Percentiles rank a stretch among this genome's conserved stretches.
These are phyloP conservation scores for Tolypocladium endophyticum DNA, from an alignment of 2,329 filamentous ascomycete species.

Conservation along the genomic window DNA sequence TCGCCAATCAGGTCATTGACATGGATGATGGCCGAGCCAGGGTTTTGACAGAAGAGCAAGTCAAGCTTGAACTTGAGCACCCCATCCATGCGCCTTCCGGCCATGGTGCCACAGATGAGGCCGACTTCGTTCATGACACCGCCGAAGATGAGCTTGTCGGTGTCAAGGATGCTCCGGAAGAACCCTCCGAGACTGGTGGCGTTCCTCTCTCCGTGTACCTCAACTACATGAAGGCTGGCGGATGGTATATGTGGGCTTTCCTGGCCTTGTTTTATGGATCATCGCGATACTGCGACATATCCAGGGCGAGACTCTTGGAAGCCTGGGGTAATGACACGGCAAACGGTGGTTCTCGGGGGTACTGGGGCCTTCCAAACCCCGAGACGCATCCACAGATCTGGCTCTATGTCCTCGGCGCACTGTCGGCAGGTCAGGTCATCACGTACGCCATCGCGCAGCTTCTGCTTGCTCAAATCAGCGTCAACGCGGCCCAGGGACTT, in stretches of 20 bases:
- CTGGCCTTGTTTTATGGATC: constrained; percentile 52
- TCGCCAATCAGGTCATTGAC: constrained; percentile 65
- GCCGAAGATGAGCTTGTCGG: constrained; percentile 11
- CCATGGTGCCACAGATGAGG: constrained; percentile 7
- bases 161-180: constrained; percentile 19
- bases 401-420: constrained; percentile 58
- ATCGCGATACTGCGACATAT: constrained; percentile 54
- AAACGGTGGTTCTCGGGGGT: neutral
- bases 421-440: constrained; percentile 52
- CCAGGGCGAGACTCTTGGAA: constrained; percentile 73
- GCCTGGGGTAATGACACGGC: constrained; percentile 62
- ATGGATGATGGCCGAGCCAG: constrained; percentile 50
- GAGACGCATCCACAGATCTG: constrained; percentile 59
- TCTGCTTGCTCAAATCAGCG: constrained; percentile 66
- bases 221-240: constrained; percentile 76
- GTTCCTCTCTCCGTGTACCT: constrained; percentile 71
- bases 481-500: constrained; percentile 64
- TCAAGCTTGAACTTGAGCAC: constrained; percentile 26
- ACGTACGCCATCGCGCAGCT: constrained; percentile 51
- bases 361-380: constrained; percentile 46
- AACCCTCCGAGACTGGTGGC: constrained; percentile 44
- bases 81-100: constrained; percentile 20
- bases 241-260: constrained; percentile 59
- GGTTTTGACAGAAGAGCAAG: constrained; percentile 34
- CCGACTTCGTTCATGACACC: constrained; percentile 19